A percentile compares a stretch with the other conserved stretches of the same genome.
Evolutionary conservation across 2,329 filamentous ascomycete genomes (phyloP).

Genomic region (Celoporthe dispersa): DNA sequence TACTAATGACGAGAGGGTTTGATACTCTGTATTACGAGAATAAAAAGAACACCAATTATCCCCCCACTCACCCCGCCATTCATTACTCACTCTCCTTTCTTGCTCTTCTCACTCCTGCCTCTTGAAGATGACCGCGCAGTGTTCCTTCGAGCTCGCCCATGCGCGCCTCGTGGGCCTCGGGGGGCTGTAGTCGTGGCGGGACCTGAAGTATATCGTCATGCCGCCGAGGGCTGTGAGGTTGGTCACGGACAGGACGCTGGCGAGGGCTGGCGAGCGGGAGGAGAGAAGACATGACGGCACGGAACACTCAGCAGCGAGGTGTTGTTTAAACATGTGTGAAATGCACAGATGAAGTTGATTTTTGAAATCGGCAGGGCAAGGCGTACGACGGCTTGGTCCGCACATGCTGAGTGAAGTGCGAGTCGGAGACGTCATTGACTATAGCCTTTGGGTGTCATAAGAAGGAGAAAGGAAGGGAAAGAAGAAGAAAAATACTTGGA

Average conservation of each 20-base stretch:
- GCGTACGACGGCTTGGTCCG: neutral
- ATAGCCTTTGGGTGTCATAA: neutral
- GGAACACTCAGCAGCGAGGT: too few species aligned
- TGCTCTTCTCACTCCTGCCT: constrained; percentile 17
- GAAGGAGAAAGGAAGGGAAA: neutral
- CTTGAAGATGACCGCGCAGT: constrained; percentile 23
- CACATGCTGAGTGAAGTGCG: neutral
- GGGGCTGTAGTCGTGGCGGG: constrained; percentile 18
- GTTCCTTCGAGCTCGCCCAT: constrained; percentile 28
- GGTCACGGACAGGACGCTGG: constrained; percentile 17
- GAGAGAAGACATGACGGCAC: constrained; percentile 22
- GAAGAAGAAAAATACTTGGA: neutral
- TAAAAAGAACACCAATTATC: neutral
- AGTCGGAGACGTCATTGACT: constrained; percentile 16
- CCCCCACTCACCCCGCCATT: neutral
- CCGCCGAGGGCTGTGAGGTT: constrained; percentile 23
- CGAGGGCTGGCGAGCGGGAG: constrained; percentile 22
- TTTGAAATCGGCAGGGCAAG: neutral
- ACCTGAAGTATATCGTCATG: constrained; percentile 15
- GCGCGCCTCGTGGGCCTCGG: constrained; percentile 22
- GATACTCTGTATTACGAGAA: constrained; percentile 18
- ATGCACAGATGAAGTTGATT: neutral
- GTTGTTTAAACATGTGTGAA: too few species aligned
- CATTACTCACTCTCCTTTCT: neutral
- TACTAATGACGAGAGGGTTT: constrained; percentile 22